Percentiles rank a stretch among this genome's conserved stretches.
These are phyloP conservation scores for Alliaria petiolata DNA, from an alignment of 345 rosid genomes.

Conservation along the genomic window DNA sequence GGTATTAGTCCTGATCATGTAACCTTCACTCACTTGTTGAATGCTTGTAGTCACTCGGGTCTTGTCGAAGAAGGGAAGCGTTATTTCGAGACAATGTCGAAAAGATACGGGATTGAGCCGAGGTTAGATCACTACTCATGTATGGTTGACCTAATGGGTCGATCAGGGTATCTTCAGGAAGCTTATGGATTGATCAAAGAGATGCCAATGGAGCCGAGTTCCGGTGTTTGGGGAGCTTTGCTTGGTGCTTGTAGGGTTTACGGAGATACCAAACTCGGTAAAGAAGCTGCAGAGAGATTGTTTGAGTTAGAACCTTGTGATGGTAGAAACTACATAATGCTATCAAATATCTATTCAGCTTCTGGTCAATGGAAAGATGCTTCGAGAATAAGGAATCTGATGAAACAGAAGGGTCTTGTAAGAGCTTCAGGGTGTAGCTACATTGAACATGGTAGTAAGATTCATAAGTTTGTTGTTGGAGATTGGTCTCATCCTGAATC, in stretches of 20 bases:
- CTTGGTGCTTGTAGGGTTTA: conserved; percentile 69
- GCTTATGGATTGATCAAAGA: conserved; percentile 47
- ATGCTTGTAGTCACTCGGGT: conserved; percentile 75
- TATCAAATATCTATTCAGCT: conserved; percentile 66
- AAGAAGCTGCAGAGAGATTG: conserved; percentile 52
- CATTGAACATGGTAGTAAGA: conserved; percentile 50
- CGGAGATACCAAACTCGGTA: conserved; percentile 43
- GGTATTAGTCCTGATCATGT: conserved; percentile 63
- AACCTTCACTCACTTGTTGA: conserved; percentile 70
- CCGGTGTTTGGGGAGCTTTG: conserved; percentile 78
- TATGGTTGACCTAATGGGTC: conserved; percentile 75
- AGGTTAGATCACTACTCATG: conserved; percentile 70
- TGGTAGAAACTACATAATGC: conserved; percentile 59
- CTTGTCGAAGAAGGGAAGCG: conserved; percentile 51
- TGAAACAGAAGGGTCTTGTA: conserved; percentile 51
- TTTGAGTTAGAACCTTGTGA: conserved; percentile 55
- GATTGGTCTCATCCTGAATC: conserved; percentile 60
- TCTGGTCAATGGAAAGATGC: conserved; percentile 62
- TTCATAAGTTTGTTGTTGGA: conserved; percentile 54
- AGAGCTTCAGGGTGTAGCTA: conserved; percentile 63
- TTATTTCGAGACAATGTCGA: conserved; percentile 51
- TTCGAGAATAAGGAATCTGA: conserved; percentile 43
- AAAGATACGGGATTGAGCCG: conserved; percentile 39
- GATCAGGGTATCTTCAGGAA: conserved; percentile 53
- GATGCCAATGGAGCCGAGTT: conserved; percentile 69